phyloP scores from a whole-genome alignment of 768 basidiomycete genomes.

The Amanita pseudoporphyria region DNA sequence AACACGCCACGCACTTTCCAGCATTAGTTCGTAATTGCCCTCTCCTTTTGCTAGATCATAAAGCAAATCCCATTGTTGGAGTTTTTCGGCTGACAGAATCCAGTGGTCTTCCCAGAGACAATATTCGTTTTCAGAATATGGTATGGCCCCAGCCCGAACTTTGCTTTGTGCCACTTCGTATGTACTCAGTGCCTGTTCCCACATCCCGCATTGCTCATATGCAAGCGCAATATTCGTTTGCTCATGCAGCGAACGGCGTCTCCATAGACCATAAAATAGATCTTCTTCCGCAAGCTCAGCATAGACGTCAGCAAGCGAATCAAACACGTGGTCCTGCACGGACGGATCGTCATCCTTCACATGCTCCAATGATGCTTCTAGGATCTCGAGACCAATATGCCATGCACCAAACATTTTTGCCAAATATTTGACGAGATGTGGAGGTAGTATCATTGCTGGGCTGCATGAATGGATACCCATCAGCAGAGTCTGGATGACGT shows the following conservation, averaged over 20 bases:
- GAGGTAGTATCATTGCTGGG: constrained; percentile 83
- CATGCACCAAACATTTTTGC: constrained; percentile 96
- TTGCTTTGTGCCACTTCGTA: constrained; percentile 90
- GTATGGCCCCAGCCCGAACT: constrained; percentile 69
- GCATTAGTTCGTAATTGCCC: constrained; percentile 81
- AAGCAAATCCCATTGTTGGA: constrained; percentile 96
- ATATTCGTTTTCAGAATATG: constrained; percentile 93
- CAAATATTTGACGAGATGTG: constrained; percentile 91
- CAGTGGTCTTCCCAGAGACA: constrained; percentile 99
- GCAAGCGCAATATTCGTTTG: constrained; percentile 87
- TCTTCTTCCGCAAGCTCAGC: constrained; percentile 96
- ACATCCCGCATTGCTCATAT: constrained; percentile 95
- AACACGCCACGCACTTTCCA: constrained; percentile 93
- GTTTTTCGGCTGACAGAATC: constrained; percentile 90
- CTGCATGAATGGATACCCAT: constrained; percentile 77
- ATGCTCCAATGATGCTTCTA: constrained; percentile 70
- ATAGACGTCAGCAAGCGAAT: constrained; percentile 91
- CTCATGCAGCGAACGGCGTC: constrained; percentile 75
- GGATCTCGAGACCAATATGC: constrained; percentile 82
- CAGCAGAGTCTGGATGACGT: constrained; percentile 87
- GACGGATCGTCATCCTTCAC: constrained; percentile 73
- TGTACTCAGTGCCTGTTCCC: constrained; percentile 81
- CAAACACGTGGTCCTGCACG: constrained; percentile 75
- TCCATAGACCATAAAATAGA: constrained; percentile 94
- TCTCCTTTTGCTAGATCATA: constrained; percentile 86